A percentile compares a stretch with the other conserved stretches of the same genome.
phyloP scores from a whole-genome alignment of 192 early-diverging fungal species.

The Ambispora gerdemannii region DNA sequence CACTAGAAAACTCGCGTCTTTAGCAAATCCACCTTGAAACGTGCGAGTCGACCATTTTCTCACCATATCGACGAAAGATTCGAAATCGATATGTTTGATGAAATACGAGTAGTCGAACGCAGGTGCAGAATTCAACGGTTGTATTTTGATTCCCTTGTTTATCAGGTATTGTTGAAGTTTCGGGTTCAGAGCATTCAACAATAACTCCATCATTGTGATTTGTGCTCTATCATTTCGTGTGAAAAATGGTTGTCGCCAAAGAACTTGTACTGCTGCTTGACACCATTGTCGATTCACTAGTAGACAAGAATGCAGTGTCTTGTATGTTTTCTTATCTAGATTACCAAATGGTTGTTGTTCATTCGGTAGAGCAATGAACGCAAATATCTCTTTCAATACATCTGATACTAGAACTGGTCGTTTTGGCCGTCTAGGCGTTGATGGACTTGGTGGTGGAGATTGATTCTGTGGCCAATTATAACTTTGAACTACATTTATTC shows the following conservation, averaged over 20 bases:
- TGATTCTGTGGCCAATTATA: no score
- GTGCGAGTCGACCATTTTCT: background rate
- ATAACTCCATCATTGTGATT: background rate
- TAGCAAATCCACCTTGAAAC: background rate
- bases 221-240: background rate
- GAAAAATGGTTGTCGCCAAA: slow-evolving; percentile 4
- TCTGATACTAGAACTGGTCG: background rate
- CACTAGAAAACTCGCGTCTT: background rate
- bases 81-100: background rate
- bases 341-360: background rate
- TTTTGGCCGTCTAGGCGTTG: background rate
- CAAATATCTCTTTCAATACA: background rate
- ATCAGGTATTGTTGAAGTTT: background rate
- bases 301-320: background rate
- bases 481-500: background rate
- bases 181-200: background rate
- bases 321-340: background rate
- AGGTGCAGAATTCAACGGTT: background rate
- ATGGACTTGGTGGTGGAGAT: background rate
- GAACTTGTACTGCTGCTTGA: background rate
- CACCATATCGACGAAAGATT: background rate
- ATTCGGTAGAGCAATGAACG: background rate
- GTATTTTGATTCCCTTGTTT: background rate
- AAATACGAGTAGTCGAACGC: background rate
- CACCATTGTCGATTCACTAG: slow-evolving; percentile 10